phyloP scores from a whole-genome alignment of 179 eudicot genomes.

The Drosera spatulata region DNA sequence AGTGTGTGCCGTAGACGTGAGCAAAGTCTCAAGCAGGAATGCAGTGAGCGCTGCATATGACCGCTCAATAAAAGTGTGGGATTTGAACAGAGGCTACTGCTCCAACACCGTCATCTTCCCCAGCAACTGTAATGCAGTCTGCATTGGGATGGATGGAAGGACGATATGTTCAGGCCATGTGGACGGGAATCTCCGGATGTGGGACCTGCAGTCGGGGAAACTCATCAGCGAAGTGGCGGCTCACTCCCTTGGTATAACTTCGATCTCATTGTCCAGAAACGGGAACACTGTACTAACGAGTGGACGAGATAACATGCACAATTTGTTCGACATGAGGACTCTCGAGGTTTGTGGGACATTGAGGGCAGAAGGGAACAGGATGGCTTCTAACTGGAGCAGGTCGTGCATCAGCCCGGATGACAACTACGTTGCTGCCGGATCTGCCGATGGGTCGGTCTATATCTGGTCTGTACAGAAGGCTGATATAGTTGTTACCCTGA shows the following conservation, averaged over 20 bases:
- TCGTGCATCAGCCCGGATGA: slow-evolving; percentile 93
- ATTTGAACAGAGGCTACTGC: slow-evolving; percentile 78
- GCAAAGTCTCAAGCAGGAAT: slow-evolving; percentile 63
- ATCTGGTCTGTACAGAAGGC: slow-evolving; percentile 69
- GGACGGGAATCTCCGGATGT: slow-evolving; percentile 78
- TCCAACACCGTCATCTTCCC: slow-evolving; percentile 64
- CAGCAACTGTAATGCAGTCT: slow-evolving; percentile 80
- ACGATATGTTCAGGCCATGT: slow-evolving; percentile 90
- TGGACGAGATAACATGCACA: slow-evolving; percentile 89
- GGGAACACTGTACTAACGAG: slow-evolving; percentile 74
- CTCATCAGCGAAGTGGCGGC: slow-evolving; percentile 78
- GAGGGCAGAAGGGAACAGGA: slow-evolving; percentile 55
- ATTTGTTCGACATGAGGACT: slow-evolving; percentile 68
- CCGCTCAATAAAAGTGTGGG: slow-evolving; percentile 90
- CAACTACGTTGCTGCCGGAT: slow-evolving; percentile 84
- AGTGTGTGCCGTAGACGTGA: slow-evolving; percentile 89
- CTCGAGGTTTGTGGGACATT: slow-evolving; percentile 74
- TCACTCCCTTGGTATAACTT: slow-evolving; percentile 74
- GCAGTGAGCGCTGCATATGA: slow-evolving; percentile 85
- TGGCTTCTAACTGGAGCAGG: slow-evolving; percentile 95
- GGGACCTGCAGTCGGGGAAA: slow-evolving; percentile 86
- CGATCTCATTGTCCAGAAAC: slow-evolving; percentile 63
- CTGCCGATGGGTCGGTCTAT: slow-evolving; percentile 79
- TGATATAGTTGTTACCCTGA: slow-evolving; percentile 65
- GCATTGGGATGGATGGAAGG: slow-evolving; percentile 67